Evolutionary conservation across 2,329 filamentous ascomycete species (phyloP).

Genomic region (Elsinoe australis): DNA sequence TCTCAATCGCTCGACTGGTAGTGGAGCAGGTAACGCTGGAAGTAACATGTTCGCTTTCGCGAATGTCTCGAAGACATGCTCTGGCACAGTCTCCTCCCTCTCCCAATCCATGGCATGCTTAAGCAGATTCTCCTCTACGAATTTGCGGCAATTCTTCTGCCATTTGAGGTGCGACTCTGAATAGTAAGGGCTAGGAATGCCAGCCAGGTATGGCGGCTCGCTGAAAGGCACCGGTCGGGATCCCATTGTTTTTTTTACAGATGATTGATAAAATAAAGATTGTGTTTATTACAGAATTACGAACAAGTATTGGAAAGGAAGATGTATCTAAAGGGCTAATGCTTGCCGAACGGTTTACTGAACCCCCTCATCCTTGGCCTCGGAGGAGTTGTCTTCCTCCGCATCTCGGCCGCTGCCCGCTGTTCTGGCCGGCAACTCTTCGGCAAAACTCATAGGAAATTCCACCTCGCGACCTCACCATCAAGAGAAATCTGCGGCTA

Average conservation of each 20-base stretch:
- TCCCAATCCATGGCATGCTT: slow-evolving; percentile 64
- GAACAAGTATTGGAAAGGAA: neutral
- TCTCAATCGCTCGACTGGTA: slow-evolving; percentile 62
- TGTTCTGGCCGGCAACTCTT: slow-evolving; percentile 1
- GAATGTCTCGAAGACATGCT: slow-evolving; percentile 58
- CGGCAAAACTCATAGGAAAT: slow-evolving; percentile 3
- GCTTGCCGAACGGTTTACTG: neutral
- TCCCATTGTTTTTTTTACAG: slow-evolving; percentile 17
- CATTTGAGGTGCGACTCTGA: slow-evolving; percentile 56
- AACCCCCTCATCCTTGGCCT: slow-evolving; percentile 8
- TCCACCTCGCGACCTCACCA: slow-evolving; percentile 4
- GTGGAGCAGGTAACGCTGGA: slow-evolving; percentile 60
- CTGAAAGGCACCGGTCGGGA: slow-evolving; percentile 54
- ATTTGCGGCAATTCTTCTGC: slow-evolving; percentile 60
- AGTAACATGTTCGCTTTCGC: slow-evolving; percentile 60
- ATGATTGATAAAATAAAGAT: neutral
- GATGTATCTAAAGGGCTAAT: neutral
- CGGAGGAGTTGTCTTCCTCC: slow-evolving; percentile 3
- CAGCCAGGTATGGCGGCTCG: slow-evolving; percentile 63
- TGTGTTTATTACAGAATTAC: neutral
- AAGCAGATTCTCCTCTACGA: slow-evolving; percentile 56
- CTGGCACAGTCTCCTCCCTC: slow-evolving; percentile 53
- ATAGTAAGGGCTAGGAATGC: slow-evolving; percentile 65
- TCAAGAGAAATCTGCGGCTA: slow-evolving; percentile 2
- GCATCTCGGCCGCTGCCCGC: neutral